phyloP scores from a whole-genome alignment of 2,329 filamentous ascomycete species.

The Botrytis sinoallii region DNA sequence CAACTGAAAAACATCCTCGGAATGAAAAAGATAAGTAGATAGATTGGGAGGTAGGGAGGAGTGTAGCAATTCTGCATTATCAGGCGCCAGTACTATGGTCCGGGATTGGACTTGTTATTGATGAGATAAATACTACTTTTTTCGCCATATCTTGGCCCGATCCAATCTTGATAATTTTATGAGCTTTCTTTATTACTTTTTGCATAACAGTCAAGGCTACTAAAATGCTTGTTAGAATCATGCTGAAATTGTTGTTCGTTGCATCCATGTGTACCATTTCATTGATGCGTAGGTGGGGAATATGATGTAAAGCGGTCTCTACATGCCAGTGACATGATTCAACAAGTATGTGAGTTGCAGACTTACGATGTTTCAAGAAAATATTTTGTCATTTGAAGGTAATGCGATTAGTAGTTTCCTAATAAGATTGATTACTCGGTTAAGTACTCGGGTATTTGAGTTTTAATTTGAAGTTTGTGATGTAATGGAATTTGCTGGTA shows the following conservation, averaged over 20 bases:
- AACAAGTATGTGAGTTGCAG: no score
- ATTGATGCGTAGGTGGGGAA: not conserved
- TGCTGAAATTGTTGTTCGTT: not conserved
- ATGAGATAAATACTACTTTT: constrained; percentile 9
- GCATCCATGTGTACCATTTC: not conserved
- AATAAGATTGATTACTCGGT: no score
- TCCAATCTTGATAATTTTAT: not conserved
- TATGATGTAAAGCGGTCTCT: not conserved
- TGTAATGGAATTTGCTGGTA: no score
- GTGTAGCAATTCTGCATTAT: constrained; percentile 12
- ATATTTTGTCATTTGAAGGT: not conserved
- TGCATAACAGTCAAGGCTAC: not conserved
- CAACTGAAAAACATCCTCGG: not conserved
- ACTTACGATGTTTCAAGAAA: no score
- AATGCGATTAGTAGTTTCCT: not conserved
- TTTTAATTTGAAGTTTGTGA: no score
- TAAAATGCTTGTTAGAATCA: not conserved
- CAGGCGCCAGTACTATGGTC: constrained; percentile 10
- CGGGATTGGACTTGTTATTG: constrained; percentile 4
- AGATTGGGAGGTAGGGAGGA: constrained; percentile 11
- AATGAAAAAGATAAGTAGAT: constrained; percentile 12
- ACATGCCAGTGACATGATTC: not conserved
- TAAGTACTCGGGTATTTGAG: no score
- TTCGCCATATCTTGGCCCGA: not conserved
- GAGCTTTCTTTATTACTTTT: not conserved